These are phyloP conservation scores for Populus hybrid DNA, from an alignment of 441 rosid genomes.

Conservation along the genomic window DNA sequence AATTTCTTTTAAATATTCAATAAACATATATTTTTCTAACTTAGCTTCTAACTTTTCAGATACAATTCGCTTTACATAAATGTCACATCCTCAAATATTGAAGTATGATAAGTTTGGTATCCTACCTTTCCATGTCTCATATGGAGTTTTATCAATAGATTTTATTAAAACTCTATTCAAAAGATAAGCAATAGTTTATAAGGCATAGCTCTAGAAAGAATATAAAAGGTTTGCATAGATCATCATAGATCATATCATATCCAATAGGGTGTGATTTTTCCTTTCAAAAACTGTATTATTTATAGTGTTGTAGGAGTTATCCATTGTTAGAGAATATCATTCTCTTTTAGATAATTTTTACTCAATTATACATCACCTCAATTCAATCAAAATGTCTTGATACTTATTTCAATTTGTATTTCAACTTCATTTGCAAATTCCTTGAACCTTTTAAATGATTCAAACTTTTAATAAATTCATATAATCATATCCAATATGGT, in stretches of 20 bases:
- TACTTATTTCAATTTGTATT: background rate
- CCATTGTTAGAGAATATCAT: background rate
- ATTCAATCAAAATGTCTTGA: background rate
- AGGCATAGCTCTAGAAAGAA: background rate
- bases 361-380: background rate
- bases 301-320: background rate
- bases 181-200: background rate
- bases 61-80: background rate
- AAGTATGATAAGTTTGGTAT: background rate
- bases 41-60: no score
- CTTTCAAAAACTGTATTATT: background rate
- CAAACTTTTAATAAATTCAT: background rate
- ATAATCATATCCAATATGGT: background rate
- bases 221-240: background rate
- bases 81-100: background rate
- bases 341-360: no score
- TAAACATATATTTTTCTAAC: no score
- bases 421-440: background rate
- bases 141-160: background rate
- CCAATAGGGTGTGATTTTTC: background rate
- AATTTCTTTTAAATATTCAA: no score
- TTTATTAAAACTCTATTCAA: background rate
- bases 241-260: background rate
- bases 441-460: background rate
- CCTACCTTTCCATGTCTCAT: constrained; percentile 3